Conservation (phyloP, 23 red algal genomes). For the Gracilaria vermiculophylla region DNA sequence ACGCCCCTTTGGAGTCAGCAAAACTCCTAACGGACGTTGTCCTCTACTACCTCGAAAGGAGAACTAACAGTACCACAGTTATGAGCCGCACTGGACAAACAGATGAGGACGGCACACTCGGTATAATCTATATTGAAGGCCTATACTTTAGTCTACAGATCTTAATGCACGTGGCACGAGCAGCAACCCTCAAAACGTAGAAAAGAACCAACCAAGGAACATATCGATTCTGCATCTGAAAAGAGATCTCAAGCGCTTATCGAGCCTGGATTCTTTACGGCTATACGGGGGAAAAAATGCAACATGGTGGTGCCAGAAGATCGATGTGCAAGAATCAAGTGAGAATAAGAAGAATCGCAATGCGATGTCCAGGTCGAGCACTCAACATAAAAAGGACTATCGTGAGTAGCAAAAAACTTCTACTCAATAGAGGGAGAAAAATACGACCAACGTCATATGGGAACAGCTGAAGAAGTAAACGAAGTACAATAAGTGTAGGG, state of each 20-base stretch:
- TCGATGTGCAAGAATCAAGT: background rate
- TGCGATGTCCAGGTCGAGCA: background rate
- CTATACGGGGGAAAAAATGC: background rate
- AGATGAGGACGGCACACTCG: too few species aligned
- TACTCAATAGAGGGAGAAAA: background rate
- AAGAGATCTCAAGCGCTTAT: background rate
- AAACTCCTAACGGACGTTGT: too few species aligned
- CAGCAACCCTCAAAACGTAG: too few species aligned
- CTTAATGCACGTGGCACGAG: too few species aligned
- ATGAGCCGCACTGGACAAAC: too few species aligned
- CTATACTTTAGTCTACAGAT: too few species aligned
- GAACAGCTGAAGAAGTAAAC: background rate
- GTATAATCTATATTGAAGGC: too few species aligned
- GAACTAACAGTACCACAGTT: too few species aligned
- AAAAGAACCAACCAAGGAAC: background rate
- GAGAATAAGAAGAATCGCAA: background rate
- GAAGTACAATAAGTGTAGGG: background rate
- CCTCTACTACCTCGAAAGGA: too few species aligned
- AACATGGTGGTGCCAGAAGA: background rate
- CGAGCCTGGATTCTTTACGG: background rate
- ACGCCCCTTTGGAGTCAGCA: too few species aligned
- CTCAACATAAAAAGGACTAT: background rate
- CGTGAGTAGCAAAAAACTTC: background rate
- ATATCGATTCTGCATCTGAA: background rate
- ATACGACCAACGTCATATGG: background rate